Conservation (phyloP, 2,329 filamentous ascomycete species). For the Curvularia spicifera region DNA sequence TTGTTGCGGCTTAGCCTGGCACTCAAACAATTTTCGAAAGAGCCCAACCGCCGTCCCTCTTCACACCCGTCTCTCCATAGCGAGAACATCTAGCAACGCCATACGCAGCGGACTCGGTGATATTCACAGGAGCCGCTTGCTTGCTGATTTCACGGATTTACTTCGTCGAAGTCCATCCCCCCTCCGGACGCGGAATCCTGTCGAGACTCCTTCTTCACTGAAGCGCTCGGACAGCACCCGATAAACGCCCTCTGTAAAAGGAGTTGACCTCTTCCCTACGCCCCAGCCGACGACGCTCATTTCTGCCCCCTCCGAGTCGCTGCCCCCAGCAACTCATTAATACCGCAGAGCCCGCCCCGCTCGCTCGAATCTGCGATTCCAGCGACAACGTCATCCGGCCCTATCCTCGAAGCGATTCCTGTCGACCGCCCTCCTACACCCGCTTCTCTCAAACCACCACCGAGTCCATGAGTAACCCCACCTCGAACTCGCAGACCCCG, state of each 20-base stretch:
- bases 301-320: slow-evolving; percentile 41
- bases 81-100: slow-evolving; percentile 40
- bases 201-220: slow-evolving; percentile 37
- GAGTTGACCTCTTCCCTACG: slow-evolving; percentile 34
- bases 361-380: slow-evolving; percentile 44
- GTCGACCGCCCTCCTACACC: slow-evolving; percentile 8
- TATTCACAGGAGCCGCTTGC: slow-evolving; percentile 44
- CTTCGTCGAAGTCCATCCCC: slow-evolving; percentile 45
- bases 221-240: slow-evolving; percentile 44
- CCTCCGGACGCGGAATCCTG: slow-evolving; percentile 34
- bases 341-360: slow-evolving; percentile 24
- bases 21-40: slow-evolving; percentile 36
- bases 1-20: slow-evolving; percentile 29
- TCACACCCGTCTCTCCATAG: slow-evolving; percentile 42
- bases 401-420: slow-evolving; percentile 22
- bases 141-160: slow-evolving; percentile 47
- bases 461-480: slow-evolving; percentile 64
- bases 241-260: slow-evolving; percentile 37
- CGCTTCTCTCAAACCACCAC: slow-evolving; percentile 22
- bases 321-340: slow-evolving; percentile 32
- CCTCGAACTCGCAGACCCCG: slow-evolving; percentile 58
- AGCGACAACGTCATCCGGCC: slow-evolving; percentile 25
- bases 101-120: slow-evolving; percentile 40
- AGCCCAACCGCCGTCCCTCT: slow-evolving; percentile 20
- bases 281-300: slow-evolving; percentile 27